Evolutionary conservation across 2,329 filamentous ascomycete species (phyloP).

Genomic region (Sphaerulina musiva): DNA sequence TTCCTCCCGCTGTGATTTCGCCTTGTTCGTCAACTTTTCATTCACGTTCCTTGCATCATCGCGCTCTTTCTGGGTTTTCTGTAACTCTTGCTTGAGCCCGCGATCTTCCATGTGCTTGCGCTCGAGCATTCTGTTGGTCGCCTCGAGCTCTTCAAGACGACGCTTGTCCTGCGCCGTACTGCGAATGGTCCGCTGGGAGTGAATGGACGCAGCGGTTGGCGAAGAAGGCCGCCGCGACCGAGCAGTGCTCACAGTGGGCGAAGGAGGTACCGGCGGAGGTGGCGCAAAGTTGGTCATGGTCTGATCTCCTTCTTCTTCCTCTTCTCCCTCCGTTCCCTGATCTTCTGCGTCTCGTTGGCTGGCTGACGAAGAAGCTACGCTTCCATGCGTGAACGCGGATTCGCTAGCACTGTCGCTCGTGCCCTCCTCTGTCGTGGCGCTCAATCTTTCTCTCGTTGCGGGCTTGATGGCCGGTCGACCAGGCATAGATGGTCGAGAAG

Average conservation of each 20-base stretch:
- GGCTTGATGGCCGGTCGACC: constrained; percentile 14
- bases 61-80: constrained; percentile 67
- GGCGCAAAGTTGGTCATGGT: constrained; percentile 30
- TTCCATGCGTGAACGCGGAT: constrained; percentile 21
- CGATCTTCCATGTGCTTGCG: constrained; percentile 80
- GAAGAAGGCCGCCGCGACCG: constrained; percentile 32
- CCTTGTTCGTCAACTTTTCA: constrained; percentile 83
- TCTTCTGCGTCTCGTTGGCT: constrained; percentile 16
- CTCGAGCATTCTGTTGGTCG: constrained; percentile 79
- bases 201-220: constrained; percentile 27
- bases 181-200: constrained; percentile 33
- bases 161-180: constrained; percentile 50
- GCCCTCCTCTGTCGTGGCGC: constrained; percentile 22
- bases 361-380: constrained; percentile 16
- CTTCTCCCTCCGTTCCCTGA: constrained; percentile 21
- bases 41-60: constrained; percentile 79
- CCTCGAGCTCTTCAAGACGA: constrained; percentile 80
- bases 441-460: constrained; percentile 15
- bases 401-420: constrained; percentile 23
- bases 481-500: constrained; percentile 10
- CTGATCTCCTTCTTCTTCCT: constrained; percentile 22
- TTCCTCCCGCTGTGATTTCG: constrained; percentile 77
- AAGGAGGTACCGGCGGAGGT: constrained; percentile 25
- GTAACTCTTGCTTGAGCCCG: constrained; percentile 72
- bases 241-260: constrained; percentile 19